Conservation (phyloP, 768 basidiomycete species). For the Lentinula guzmanii region DNA sequence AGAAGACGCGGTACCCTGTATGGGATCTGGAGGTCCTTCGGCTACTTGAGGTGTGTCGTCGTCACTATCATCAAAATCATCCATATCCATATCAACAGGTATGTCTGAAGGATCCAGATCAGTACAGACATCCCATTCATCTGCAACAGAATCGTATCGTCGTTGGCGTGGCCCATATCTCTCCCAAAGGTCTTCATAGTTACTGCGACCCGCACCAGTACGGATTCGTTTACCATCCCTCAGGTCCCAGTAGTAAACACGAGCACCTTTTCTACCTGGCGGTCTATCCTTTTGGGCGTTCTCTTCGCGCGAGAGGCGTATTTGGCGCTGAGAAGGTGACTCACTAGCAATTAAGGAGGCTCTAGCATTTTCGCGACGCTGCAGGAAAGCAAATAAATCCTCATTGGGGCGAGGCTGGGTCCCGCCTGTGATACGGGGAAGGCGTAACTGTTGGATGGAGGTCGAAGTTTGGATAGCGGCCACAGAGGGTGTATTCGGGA, state of each 20-base stretch:
- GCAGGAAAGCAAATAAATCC: background rate
- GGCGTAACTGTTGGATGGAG: background rate
- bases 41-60: constrained; percentile 14
- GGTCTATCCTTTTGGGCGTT: background rate
- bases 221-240: too few species aligned
- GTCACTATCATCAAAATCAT: constrained; percentile 27
- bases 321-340: background rate
- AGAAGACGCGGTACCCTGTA: too few species aligned
- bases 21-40: too few species aligned
- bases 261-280: background rate
- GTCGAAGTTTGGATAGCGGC: background rate
- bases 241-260: background rate
- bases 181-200: too few species aligned
- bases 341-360: background rate
- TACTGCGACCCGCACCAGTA: too few species aligned
- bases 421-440: background rate
- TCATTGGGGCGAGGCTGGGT: background rate
- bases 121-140: background rate
- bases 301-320: background rate
- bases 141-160: background rate
- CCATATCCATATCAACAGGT: background rate
- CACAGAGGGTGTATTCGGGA: too few species aligned
- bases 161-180: background rate
- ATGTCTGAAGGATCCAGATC: constrained; percentile 22
- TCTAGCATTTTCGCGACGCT: background rate